A percentile compares a stretch with the other conserved stretches of the same genome.
Conservation (phyloP, 2,329 filamentous ascomycete genomes). For the Neurospora crassa region DNA sequence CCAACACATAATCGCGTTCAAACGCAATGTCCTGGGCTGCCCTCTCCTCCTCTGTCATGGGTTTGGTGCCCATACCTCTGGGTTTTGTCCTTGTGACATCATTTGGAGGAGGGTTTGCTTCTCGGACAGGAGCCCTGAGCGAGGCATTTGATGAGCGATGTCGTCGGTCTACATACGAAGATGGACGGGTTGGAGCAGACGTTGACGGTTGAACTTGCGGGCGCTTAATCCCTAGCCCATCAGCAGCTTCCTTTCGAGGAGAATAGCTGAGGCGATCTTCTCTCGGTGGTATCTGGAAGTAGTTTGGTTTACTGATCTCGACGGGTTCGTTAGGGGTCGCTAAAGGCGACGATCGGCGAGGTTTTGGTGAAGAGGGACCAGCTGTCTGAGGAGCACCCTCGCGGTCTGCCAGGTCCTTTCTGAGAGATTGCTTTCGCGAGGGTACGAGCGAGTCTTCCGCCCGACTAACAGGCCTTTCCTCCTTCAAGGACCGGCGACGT, state of each 20-base stretch:
- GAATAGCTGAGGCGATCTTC: constrained; percentile 29
- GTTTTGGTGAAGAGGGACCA: constrained; percentile 27
- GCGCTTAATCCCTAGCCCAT: constrained; percentile 44
- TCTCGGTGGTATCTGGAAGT: constrained; percentile 19
- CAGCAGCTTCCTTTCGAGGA: constrained; percentile 35
- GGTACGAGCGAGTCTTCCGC: constrained; percentile 22
- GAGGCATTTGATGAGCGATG: constrained; percentile 33
- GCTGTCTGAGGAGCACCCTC: constrained; percentile 26
- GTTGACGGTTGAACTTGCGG: constrained; percentile 35
- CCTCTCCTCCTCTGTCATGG: constrained; percentile 48
- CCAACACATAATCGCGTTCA: constrained; percentile 88
- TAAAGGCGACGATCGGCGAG: constrained; percentile 33
- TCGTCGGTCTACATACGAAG: constrained; percentile 26
- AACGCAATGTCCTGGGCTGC: constrained; percentile 84
- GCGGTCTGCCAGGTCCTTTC: constrained; percentile 30
- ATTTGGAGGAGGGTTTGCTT: constrained; percentile 26
- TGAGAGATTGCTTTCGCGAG: constrained; percentile 28
- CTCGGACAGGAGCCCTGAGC: constrained; percentile 24
- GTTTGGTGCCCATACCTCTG: constrained; percentile 10
- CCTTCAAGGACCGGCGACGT: constrained; percentile 22
- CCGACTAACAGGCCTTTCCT: constrained; percentile 23
- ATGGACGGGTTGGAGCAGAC: constrained; percentile 37
- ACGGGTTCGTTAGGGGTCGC: constrained; percentile 29
- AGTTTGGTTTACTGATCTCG: constrained; percentile 18
- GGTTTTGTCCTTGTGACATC: constrained; percentile 23